Conservation (phyloP, 2,329 filamentous ascomycete species). For the Diaporthe vexans region DNA sequence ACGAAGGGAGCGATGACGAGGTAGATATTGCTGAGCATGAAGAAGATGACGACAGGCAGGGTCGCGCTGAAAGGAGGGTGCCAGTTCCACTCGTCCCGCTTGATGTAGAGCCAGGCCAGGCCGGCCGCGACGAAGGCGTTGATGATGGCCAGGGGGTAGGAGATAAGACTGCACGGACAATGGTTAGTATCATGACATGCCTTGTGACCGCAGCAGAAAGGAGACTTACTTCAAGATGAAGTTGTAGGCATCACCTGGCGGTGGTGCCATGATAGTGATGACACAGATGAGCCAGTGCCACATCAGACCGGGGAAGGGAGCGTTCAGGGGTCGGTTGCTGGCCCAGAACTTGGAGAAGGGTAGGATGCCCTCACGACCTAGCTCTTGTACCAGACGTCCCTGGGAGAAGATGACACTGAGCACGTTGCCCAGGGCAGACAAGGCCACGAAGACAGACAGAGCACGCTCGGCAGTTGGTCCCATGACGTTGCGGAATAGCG, state of each 20-base stretch:
- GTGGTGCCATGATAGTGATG: slow-evolving; percentile 75
- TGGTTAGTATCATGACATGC: not conserved
- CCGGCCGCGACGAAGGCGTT: slow-evolving; percentile 75
- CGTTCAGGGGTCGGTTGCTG: slow-evolving; percentile 75
- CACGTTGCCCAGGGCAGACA: slow-evolving; percentile 79
- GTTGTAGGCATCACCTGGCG: slow-evolving; percentile 76
- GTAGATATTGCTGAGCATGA: slow-evolving; percentile 65
- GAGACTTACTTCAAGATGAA: slow-evolving; percentile 72
- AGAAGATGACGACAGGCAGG: slow-evolving; percentile 69
- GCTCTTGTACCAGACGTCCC: slow-evolving; percentile 58
- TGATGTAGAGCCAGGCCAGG: slow-evolving; percentile 69
- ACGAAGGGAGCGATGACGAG: slow-evolving; percentile 75
- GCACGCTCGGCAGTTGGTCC: slow-evolving; percentile 58
- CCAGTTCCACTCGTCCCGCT: slow-evolving; percentile 59
- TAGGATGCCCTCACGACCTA: slow-evolving; percentile 33
- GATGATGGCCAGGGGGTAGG: slow-evolving; percentile 52
- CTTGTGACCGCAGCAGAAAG: too few relatives aligned
- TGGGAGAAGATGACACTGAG: slow-evolving; percentile 79
- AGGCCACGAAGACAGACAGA: slow-evolving; percentile 62
- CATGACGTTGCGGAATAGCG: slow-evolving; percentile 77
- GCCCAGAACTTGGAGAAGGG: slow-evolving; percentile 65
- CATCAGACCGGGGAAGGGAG: slow-evolving; percentile 76
- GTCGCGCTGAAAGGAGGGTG: slow-evolving; percentile 76
- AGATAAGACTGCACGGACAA: not conserved
- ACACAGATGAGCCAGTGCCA: slow-evolving; percentile 78